phyloP scores from a whole-genome alignment of 1,284 basidiomycete genomes.

The Pseudozyma thailandica region DNA sequence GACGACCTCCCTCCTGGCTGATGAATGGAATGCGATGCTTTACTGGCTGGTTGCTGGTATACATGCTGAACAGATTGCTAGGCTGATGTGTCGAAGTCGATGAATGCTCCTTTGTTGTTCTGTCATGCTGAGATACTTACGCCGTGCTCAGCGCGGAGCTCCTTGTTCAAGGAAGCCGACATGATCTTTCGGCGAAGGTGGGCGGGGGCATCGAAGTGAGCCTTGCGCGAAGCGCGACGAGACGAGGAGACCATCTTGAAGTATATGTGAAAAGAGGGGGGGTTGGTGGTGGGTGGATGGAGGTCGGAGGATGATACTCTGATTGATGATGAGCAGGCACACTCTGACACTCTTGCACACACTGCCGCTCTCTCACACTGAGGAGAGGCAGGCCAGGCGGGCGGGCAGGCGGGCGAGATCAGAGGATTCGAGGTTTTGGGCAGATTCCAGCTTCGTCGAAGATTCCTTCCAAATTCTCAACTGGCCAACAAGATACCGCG shows the following conservation, averaged over 20 bases:
- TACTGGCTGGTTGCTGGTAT: background rate
- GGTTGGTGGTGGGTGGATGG: slow-evolving; percentile 21
- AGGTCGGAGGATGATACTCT: slow-evolving; percentile 2
- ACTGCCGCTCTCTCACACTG: background rate
- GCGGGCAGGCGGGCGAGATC: background rate
- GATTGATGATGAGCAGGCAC: slow-evolving; percentile 4
- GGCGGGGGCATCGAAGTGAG: slow-evolving; percentile 65
- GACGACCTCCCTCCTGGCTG: no score
- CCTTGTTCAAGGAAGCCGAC: slow-evolving; percentile 94
- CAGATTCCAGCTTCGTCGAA: background rate
- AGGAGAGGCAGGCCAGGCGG: background rate
- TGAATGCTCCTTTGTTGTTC: background rate
- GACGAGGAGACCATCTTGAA: slow-evolving; percentile 63
- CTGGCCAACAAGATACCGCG: background rate
- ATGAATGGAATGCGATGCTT: no score
- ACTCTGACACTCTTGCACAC: background rate
- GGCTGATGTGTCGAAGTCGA: background rate
- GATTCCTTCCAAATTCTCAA: background rate
- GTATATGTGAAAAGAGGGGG: slow-evolving; percentile 29
- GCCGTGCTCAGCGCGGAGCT: slow-evolving; percentile 90
- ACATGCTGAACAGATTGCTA: no score
- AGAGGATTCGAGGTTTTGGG: background rate
- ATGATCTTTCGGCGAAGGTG: slow-evolving; percentile 91
- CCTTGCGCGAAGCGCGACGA: slow-evolving; percentile 61
- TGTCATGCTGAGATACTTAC: slow-evolving; percentile 72